Percentiles rank a stretch among this genome's conserved stretches.
Conservation (phyloP, 108 stramenopile genomes). For the Hondaea fermentalgiana region DNA sequence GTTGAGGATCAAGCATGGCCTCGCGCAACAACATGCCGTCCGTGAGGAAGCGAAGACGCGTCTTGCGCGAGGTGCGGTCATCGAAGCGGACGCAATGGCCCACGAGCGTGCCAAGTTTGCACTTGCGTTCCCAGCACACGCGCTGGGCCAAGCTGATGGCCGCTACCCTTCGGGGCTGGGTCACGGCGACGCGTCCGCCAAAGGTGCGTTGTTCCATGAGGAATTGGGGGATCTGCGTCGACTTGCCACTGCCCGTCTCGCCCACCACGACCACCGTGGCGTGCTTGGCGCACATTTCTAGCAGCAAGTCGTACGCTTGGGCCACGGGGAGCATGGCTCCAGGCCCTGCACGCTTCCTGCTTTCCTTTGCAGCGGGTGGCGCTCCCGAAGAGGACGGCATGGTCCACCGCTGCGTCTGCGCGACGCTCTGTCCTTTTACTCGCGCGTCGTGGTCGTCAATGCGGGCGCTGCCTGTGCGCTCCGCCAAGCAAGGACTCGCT, state of each 20-base stretch:
- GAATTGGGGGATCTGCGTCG: constrained; percentile 86
- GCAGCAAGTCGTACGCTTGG: background rate
- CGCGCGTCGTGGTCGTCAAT: no score
- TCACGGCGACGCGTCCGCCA: constrained; percentile 36
- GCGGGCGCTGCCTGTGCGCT: no score
- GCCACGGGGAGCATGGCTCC: background rate
- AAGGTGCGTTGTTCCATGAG: constrained; percentile 47
- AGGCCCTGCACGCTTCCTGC: background rate
- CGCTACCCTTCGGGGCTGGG: constrained; percentile 39
- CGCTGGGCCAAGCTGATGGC: constrained; percentile 31
- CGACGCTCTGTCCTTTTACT: no score
- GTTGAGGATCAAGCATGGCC: constrained; percentile 68
- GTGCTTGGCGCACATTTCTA: constrained; percentile 41
- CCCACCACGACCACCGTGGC: constrained; percentile 79
- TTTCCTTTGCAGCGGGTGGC: no score
- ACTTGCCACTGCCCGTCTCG: constrained; percentile 88
- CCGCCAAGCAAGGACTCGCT: no score
- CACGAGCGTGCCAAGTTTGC: constrained; percentile 32
- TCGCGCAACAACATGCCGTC: constrained; percentile 96
- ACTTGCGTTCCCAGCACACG: constrained; percentile 26
- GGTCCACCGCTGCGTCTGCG: no score
- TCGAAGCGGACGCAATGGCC: constrained; percentile 94
- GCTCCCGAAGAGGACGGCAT: no score
- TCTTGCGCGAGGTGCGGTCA: constrained; percentile 60
- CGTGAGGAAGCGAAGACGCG: constrained; percentile 77